A percentile compares a stretch with the other conserved stretches of the same genome.
These are phyloP conservation scores for Akanthomyces uredinophilus DNA, from an alignment of 2,329 filamentous ascomycete genomes.

Conservation along the genomic window DNA sequence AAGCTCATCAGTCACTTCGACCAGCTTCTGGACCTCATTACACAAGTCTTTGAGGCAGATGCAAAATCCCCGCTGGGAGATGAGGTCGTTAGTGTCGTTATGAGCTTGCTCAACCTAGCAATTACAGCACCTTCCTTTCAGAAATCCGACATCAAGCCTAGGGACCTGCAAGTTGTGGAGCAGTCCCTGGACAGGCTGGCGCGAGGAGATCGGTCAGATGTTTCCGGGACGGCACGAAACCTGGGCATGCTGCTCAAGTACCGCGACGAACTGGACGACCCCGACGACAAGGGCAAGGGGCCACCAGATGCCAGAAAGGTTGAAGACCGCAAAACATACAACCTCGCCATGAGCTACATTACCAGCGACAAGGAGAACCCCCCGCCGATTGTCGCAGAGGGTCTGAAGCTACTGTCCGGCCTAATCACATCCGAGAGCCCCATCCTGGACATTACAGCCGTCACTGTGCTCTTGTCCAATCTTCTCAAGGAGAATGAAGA, in stretches of 20 bases:
- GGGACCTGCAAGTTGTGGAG: slow-evolving; percentile 42
- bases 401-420: slow-evolving; percentile 53
- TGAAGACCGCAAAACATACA: slow-evolving; percentile 59
- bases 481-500: slow-evolving; percentile 63
- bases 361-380: slow-evolving; percentile 53
- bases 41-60: slow-evolving; percentile 51
- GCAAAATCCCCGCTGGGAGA: slow-evolving; percentile 38
- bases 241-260: slow-evolving; percentile 51
- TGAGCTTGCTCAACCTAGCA: slow-evolving; percentile 58
- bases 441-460: slow-evolving; percentile 60
- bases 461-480: slow-evolving; percentile 58
- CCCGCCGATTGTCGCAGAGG: slow-evolving; percentile 61
- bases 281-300: slow-evolving; percentile 31
- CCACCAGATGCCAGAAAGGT: slow-evolving; percentile 41
- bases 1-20: slow-evolving; percentile 59
- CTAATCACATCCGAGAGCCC: slow-evolving; percentile 52
- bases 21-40: slow-evolving; percentile 59
- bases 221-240: slow-evolving; percentile 51
- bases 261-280: slow-evolving; percentile 47
- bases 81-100: slow-evolving; percentile 46
- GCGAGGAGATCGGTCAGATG: slow-evolving; percentile 29
- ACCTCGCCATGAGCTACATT: slow-evolving; percentile 59
- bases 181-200: slow-evolving; percentile 42
- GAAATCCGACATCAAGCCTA: slow-evolving; percentile 39
- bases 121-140: slow-evolving; percentile 54